Conservation (phyloP, 2,329 filamentous ascomycete genomes). For the Arachnopeziza araneosa region DNA sequence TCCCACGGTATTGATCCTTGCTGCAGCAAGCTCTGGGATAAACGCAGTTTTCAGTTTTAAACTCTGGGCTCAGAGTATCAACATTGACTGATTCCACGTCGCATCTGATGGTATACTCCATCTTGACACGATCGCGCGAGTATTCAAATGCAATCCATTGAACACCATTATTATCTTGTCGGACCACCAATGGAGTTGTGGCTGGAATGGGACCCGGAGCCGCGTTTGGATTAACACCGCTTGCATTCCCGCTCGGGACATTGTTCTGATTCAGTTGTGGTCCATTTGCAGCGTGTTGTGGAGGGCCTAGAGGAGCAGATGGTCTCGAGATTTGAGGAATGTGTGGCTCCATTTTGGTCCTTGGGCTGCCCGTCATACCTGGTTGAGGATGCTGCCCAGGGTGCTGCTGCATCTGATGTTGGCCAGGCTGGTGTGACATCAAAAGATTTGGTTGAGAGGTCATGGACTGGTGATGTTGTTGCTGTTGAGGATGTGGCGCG, state of each 20-base stretch:
- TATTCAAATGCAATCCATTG: constrained; percentile 99
- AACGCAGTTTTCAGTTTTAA: constrained; percentile 97
- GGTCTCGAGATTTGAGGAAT: constrained; percentile 58
- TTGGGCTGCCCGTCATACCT: constrained; percentile 55
- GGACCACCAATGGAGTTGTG: constrained; percentile 87
- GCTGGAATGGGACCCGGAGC: constrained; percentile 95
- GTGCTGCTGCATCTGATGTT: constrained; percentile 58
- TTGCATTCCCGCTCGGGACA: constrained; percentile 32
- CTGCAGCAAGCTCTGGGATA: constrained; percentile 92
- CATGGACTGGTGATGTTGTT: constrained; percentile 49
- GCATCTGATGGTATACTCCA: constrained; percentile 98
- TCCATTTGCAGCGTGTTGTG: constrained; percentile 26
- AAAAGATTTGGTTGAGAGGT: constrained; percentile 61
- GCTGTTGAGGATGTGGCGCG: constrained; percentile 45
- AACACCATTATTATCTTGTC: constrained; percentile 92
- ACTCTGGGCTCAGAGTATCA: constrained; percentile 76
- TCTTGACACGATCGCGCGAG: constrained; percentile 93
- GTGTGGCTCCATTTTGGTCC: constrained; percentile 59
- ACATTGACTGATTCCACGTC: constrained; percentile 96
- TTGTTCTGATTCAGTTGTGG: constrained; percentile 36
- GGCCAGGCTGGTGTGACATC: constrained; percentile 53
- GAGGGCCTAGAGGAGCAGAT: constrained; percentile 43
- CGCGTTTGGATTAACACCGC: constrained; percentile 75
- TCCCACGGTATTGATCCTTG: constrained; percentile 95
- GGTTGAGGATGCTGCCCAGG: constrained; percentile 46